Conservation (phyloP, 78 protist species). For the Ministeria vibrans region DNA sequence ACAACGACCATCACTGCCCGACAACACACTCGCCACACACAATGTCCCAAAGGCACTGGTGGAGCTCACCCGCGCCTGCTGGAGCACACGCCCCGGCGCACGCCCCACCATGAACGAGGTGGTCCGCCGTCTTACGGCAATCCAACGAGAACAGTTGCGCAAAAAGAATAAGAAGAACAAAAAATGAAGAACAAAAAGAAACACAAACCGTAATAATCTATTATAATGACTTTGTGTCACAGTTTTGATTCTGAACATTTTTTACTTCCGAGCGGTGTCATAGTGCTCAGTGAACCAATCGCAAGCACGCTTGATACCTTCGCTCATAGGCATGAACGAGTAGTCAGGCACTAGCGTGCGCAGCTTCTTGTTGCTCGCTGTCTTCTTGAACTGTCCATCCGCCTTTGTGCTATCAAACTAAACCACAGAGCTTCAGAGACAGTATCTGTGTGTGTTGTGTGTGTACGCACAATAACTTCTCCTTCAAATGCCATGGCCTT, state of each 20-base stretch:
- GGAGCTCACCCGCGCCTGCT: too few species aligned
- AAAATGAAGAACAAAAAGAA: too few species aligned
- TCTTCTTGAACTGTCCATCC: slow-evolving; percentile 92
- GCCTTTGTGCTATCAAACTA: slow-evolving; percentile 83
- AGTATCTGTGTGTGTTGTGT: too few species aligned
- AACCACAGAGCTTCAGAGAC: too few species aligned
- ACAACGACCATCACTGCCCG: too few species aligned
- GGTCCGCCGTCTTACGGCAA: not conserved
- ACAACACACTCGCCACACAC: too few species aligned
- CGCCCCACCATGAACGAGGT: not conserved
- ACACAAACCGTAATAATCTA: not conserved
- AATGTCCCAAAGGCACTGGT: too few species aligned
- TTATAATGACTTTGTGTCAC: not conserved
- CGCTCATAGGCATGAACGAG: slow-evolving; percentile 72
- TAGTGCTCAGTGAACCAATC: slow-evolving; percentile 81
- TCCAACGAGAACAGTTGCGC: not conserved
- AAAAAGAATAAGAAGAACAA: not conserved
- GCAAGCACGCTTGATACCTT: slow-evolving; percentile 44
- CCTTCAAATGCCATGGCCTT: slow-evolving; percentile 64
- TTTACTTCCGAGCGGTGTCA: slow-evolving; percentile 62
- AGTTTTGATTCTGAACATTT: not conserved
- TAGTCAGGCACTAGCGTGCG: slow-evolving; percentile 51
- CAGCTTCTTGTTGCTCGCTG: slow-evolving; percentile 83
- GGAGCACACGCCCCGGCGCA: not conserved
- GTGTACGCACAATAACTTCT: not conserved